These are phyloP conservation scores for Rhizopogon vulgaris DNA, from an alignment of 768 basidiomycete species.

Conservation along the genomic window DNA sequence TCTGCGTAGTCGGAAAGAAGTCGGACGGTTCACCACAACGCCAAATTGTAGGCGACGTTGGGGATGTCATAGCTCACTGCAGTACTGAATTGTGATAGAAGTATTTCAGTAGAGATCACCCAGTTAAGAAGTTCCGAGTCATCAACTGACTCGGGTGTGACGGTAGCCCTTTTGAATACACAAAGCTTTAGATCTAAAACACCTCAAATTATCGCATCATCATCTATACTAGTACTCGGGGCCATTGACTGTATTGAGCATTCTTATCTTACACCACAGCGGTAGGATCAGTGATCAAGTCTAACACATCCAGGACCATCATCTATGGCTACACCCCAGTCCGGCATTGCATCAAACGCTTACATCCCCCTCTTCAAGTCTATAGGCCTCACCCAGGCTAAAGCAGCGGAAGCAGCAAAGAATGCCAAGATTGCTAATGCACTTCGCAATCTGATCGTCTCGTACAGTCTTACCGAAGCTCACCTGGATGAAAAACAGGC, in stretches of 20 bases:
- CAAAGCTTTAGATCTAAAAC: too few species aligned
- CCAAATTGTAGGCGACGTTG: constrained; percentile 14
- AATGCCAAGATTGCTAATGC: constrained; percentile 69
- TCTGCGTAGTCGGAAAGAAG: constrained; percentile 14
- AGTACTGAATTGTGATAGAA: constrained; percentile 1
- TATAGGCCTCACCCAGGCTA: constrained; percentile 69
- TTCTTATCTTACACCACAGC: too few species aligned
- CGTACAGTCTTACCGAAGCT: constrained; percentile 36
- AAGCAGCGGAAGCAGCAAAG: constrained; percentile 79
- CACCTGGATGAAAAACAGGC: constrained; percentile 77
- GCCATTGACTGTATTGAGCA: neutral
- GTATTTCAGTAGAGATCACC: neutral
- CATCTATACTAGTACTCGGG: neutral
- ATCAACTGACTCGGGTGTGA: neutral
- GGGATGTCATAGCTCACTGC: constrained; percentile 17
- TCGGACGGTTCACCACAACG: constrained; percentile 19
- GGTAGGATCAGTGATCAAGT: neutral
- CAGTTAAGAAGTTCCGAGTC: constrained; percentile 16
- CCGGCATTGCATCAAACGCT: constrained; percentile 7
- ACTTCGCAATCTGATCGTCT: constrained; percentile 64
- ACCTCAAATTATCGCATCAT: neutral
- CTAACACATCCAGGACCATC: neutral
- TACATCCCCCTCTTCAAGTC: constrained; percentile 53
- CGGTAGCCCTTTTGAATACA: too few species aligned
- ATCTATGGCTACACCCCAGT: neutral